Evolutionary conservation across 495 filamentous ascomycete genomes (phyloP), one percentile per base, ranked within the genome.

Genomic region (Filosporella fistucella): DNA sequence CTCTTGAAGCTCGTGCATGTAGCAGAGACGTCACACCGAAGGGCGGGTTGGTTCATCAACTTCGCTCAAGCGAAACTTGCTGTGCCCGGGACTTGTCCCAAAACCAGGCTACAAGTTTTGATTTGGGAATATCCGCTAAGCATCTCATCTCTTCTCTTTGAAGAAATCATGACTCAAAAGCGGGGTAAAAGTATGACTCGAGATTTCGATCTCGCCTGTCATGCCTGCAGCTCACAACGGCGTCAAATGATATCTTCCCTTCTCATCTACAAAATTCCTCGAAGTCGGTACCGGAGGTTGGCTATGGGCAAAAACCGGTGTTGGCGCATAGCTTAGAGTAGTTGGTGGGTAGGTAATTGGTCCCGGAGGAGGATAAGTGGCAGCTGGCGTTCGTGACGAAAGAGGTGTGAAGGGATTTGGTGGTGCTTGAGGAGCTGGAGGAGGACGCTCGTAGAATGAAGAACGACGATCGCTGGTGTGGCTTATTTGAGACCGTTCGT

Each of bases 211-310:
- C n/a, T n/a, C n/a, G n/a, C n/a, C n/a, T n/a, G n/a, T n/a, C n/a
- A n/a, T n/a, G n/a, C n/a, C n/a, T n/a, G n/a, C n/a, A 5, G 17
- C 23, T 50, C 47, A 50, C 2, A 50, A 12, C 22, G 47, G 47
- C 10, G 20, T 38, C 24, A 51, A 42, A 33, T 51, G 48, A 21
- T 51, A 51, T 25, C 38, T 44, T 16, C 48, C 48, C 39, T 51
- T 42, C 23, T 39, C 18, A n/a, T n/a, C n/a, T n/a, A n/a, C n/a
- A 16, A 16, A 34, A 10, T 28, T 12, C 4, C 18, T 45, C 28
- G n/a, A 23, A 4, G 20, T 40, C n/a, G 14, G 36, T 5, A 21
- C 12, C 17, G 30, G 47, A 9, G 22, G 30, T 1, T 29, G 32
- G 4, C 1, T n/a, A 17, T n/a, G 10, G 23, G 30, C 40, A 24